A percentile compares a stretch with the other conserved stretches of the same genome.
Evolutionary conservation across 2,329 filamentous ascomycete species (phyloP).

Genomic region (Pseudodiploospora longispora): DNA sequence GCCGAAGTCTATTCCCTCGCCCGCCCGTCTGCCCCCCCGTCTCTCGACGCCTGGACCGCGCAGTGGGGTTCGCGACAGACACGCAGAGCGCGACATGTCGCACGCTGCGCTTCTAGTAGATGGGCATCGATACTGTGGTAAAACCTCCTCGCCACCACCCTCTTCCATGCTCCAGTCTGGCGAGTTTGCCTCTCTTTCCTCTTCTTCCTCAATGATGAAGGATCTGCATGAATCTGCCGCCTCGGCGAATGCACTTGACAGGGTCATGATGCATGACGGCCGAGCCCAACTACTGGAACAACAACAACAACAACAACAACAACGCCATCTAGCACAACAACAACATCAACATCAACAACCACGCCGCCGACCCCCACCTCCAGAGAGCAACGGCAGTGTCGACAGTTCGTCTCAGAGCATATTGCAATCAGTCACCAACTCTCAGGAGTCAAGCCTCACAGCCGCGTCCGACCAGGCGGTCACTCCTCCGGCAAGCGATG

Average conservation of each 20-base stretch:
- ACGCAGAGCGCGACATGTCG: constrained; percentile 10
- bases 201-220: constrained; percentile 5
- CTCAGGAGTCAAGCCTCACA: constrained; percentile 21
- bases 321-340: not conserved
- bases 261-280: constrained; percentile 1
- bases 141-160: constrained; percentile 5
- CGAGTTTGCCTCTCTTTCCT: not conserved
- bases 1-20: not conserved
- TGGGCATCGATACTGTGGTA: constrained; percentile 2
- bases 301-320: constrained; percentile 2
- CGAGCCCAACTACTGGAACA: constrained; percentile 3
- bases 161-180: constrained; percentile 2
- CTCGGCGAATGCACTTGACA: not conserved
- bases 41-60: not conserved
- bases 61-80: constrained; percentile 5
- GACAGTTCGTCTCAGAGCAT: constrained; percentile 11
- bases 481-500: constrained; percentile 21
- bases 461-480: constrained; percentile 18
- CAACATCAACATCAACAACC: constrained; percentile 1
- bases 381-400: constrained; percentile 3
- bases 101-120: constrained; percentile 5
- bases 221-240: constrained; percentile 6
- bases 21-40: not conserved
- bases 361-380: not conserved
- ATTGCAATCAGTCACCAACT: constrained; percentile 12